Evolutionary conservation across 768 basidiomycete genomes (phyloP), one percentile per base, ranked within the genome.

Genomic region (Holtermanniella nyarrowii): DNA sequence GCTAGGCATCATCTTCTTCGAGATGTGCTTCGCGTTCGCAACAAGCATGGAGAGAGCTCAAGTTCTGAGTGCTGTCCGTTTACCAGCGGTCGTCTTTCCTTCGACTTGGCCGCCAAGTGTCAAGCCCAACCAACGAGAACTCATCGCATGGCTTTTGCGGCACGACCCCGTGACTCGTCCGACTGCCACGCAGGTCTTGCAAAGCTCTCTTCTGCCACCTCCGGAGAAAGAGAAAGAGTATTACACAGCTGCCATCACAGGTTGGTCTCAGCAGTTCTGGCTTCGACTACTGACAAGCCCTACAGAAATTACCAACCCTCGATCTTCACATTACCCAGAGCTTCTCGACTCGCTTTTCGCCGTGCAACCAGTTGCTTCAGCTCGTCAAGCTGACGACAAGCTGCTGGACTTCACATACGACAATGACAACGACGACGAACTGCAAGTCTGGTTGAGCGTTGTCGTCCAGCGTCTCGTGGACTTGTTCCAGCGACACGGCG

Each of bases 1-100:
- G 68, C 78, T 93, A 10, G 91, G 90, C 21, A 82, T 96, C 58
- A 90, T 95, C 13, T 95, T 95, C 72, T 95, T 96, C 63, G 91
- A 96, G 74, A 93, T 95, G 89, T 90, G 88, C 69, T 87, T 83
- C 55, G 60, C 71, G 62, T 74, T 95, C 72, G 74, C 79, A 11
- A 95, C 90, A 0, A 82, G 80, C 1, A 78, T 85, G 18, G 90
- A 96, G 63, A 81, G 90, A 20, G 85, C 86, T 37, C 81, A 78
- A 1, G 88, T 90, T 20, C 77, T 96, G 0, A 85, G 86, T 59
- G 80, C 83, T 46, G 65, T 95, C 24, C 75, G 91, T 22, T 82
- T 80, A 60, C 82, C 82, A 0, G 73, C 77, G 14, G 80, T 91
- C 22, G 76, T 78, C 47, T 90, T 95, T 61, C 90, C 90, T n/a